These are phyloP conservation scores for Tulasnella sp. DNA, from an alignment of 768 basidiomycete genomes.

Conservation along the genomic window DNA sequence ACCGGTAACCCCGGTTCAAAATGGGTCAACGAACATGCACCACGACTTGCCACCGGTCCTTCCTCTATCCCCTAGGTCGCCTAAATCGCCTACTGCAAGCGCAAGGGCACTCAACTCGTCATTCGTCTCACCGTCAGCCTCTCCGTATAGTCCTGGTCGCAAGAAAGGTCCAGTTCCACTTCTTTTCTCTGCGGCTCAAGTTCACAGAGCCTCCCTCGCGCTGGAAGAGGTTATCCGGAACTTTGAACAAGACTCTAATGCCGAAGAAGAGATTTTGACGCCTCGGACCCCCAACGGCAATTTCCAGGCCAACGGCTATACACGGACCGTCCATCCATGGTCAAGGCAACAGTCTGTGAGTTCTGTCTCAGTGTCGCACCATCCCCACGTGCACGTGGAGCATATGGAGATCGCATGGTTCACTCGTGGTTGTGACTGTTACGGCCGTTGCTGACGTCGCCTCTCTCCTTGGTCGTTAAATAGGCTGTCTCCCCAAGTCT, in stretches of 20 bases:
- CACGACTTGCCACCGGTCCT: not conserved
- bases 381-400: not conserved
- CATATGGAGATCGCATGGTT: not conserved
- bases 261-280: constrained; percentile 36
- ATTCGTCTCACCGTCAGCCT: not conserved
- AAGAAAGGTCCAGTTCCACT: constrained; percentile 17
- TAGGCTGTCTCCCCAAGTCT: not conserved
- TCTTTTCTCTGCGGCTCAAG: constrained; percentile 38
- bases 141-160: not conserved
- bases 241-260: constrained; percentile 45
- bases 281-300: constrained; percentile 10
- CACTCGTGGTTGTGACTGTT: not conserved
- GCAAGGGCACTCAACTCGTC: not conserved
- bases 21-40: not conserved
- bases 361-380: not conserved
- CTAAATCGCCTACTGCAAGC: not conserved
- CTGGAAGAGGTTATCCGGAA: constrained; percentile 54
- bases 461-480: not conserved
- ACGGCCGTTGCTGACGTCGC: not conserved
- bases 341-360: not conserved
- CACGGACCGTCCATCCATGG: not conserved
- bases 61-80: not conserved
- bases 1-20: not conserved
- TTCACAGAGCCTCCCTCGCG: constrained; percentile 60
- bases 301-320: not conserved